Base-by-base conservation (phyloP, 306 rosid species). In the Castanospermum australe region DNA sequence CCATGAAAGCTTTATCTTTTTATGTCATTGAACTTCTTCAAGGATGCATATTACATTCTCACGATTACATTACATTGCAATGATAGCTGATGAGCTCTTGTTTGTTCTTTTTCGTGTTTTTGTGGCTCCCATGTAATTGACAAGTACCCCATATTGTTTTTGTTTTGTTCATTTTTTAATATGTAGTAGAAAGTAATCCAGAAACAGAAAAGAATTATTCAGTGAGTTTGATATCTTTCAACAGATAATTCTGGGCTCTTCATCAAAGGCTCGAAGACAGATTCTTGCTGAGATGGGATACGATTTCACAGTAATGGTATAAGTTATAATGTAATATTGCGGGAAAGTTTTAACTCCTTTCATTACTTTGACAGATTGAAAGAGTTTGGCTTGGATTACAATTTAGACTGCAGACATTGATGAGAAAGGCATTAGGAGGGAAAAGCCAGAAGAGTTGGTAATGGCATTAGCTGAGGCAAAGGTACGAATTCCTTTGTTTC, bases 281-380 rank as follows among this genome's bases (percentile, higher is more conserved):
- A 90, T 95, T 86, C 91, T 95, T 10, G 66, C 87, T 47, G 98
- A 92, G 77, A 90, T 95, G 97, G 99, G 99, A 67, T 88, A 87
- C 25, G 90, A 89, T 60, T 95, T 95, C 84, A 79, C 87, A 15
- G 42, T 91, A 82, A 54, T 88, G 89, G 99, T 95, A 90, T 65
- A 65, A 28, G 55, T 71, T 71, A 8, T 55, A 9, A 35, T 60
- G 38, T 8, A n/a, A n/a, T n/a, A 25, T 18, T 73, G 47, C 21
- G 25, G 45, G 4, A 20, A n/a, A 13, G 14, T 81, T 64, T 21
- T 51, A 9, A 52, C 10, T 52, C 36, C 18, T 66, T 39, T 76
- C 47, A 71, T 67, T 41, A 45, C 22, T 76, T 18, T 82, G 44
- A 25, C 71, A 48, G 4, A 73, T 61, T 69, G 38, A 56, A 52